Percentiles rank a stretch among this genome's conserved stretches.
Evolutionary conservation across 2,329 filamentous ascomycete species (phyloP).

Genomic region (Gaeumannomyces sp.): DNA sequence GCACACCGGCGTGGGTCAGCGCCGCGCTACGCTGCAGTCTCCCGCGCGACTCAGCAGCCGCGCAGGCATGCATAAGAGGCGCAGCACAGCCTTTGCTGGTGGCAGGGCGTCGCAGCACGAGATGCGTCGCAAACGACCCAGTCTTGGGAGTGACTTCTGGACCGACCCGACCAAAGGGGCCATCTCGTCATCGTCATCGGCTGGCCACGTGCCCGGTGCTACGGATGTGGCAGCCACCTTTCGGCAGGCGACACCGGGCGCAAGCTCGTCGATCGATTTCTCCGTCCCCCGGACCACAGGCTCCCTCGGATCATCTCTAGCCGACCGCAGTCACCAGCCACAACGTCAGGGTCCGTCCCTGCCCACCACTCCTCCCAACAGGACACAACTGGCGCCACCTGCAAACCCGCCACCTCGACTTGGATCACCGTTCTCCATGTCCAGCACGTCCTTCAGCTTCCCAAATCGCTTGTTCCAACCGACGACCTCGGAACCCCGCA

Average conservation of each 20-base stretch:
- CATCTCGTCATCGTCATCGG: conserved; percentile 11
- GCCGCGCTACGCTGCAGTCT: conserved; percentile 38
- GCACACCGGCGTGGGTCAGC: conserved; percentile 44
- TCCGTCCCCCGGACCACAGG: conserved; percentile 34
- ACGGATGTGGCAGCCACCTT: background rate
- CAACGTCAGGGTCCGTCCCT: background rate
- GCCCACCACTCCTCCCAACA: background rate
- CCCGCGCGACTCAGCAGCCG: conserved; percentile 46
- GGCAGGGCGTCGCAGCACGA: conserved; percentile 29
- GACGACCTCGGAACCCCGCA: conserved; percentile 14
- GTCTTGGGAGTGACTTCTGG: conserved; percentile 49
- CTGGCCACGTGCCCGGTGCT: conserved; percentile 4
- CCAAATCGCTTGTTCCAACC: conserved; percentile 50
- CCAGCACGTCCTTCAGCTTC: conserved; percentile 50
- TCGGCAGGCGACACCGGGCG: conserved; percentile 13
- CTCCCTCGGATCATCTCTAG: conserved; percentile 11
- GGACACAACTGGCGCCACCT: background rate
- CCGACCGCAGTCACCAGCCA: background rate
- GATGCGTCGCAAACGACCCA: conserved; percentile 36
- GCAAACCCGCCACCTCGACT: conserved; percentile 35
- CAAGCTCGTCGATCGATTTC: conserved; percentile 18
- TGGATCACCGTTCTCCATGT: conserved; percentile 52
- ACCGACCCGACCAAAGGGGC: conserved; percentile 32
- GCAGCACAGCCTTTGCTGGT: conserved; percentile 29
- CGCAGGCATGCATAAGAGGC: conserved; percentile 44